phyloP scores from a whole-genome alignment of 768 basidiomycete species.

The Pisolithus sp. region DNA sequence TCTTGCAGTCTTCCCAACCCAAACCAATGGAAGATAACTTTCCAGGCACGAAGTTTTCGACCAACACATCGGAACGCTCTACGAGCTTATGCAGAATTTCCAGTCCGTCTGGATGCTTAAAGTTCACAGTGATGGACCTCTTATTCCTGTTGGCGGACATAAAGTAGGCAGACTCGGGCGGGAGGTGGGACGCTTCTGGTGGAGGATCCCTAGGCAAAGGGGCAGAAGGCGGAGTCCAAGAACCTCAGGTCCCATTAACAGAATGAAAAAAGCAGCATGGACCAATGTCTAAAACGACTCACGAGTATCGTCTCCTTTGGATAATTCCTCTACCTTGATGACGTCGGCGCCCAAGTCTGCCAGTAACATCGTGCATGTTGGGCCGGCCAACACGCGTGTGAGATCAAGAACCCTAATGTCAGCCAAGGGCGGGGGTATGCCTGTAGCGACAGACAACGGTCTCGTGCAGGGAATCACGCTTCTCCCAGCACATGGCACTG shows the following conservation, averaged over 20 bases:
- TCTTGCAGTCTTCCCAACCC: slow-evolving; percentile 74
- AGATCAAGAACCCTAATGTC: slow-evolving; percentile 84
- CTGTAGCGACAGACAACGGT: slow-evolving; percentile 23
- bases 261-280: slow-evolving; percentile 8
- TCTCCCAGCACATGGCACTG: neutral
- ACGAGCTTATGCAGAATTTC: slow-evolving; percentile 70
- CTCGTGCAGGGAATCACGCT: slow-evolving; percentile 3
- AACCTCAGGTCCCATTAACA: slow-evolving; percentile 35
- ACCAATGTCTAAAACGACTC: slow-evolving; percentile 18
- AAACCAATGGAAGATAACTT: slow-evolving; percentile 82
- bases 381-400: slow-evolving; percentile 87
- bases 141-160: slow-evolving; percentile 86
- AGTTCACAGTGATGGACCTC: slow-evolving; percentile 82
- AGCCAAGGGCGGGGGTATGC: slow-evolving; percentile 71
- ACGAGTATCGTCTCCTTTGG: slow-evolving; percentile 87
- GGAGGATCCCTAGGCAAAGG: slow-evolving; percentile 44
- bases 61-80: slow-evolving; percentile 71
- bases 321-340: slow-evolving; percentile 81
- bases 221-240: slow-evolving; percentile 61
- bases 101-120: slow-evolving; percentile 73
- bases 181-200: slow-evolving; percentile 53
- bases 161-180: slow-evolving; percentile 91
- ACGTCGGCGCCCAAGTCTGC: slow-evolving; percentile 91
- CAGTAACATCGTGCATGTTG: slow-evolving; percentile 89
- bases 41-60: slow-evolving; percentile 84